A percentile compares a stretch with the other conserved stretches of the same genome.
phyloP scores from a whole-genome alignment of 2,329 filamentous ascomycete genomes.

The Bipolaris gigantea region DNA sequence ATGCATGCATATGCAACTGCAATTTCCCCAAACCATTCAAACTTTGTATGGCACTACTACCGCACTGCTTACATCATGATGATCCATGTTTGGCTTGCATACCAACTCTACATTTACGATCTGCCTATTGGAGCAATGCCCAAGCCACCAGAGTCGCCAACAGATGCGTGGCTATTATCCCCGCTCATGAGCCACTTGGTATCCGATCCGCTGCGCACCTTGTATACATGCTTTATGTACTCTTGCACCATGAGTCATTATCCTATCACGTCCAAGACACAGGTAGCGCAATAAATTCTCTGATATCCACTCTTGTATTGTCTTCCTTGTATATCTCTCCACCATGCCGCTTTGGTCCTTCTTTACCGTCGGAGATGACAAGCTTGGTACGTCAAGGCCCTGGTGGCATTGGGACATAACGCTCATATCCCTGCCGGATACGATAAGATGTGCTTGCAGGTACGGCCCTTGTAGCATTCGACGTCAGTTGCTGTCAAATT shows the following conservation, averaged over 20 bases:
- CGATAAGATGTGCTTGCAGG: background rate
- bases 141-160: background rate
- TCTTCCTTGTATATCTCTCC: background rate
- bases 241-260: too few species aligned
- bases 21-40: too few species aligned
- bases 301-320: too few species aligned
- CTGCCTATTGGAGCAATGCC: slow-evolving; percentile 3
- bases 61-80: background rate
- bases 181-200: background rate
- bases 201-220: too few species aligned
- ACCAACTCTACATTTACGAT: slow-evolving; percentile 7
- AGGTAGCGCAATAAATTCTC: too few species aligned
- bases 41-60: too few species aligned
- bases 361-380: background rate
- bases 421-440: background rate
- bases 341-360: background rate
- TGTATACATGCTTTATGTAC: too few species aligned
- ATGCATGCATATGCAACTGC: too few species aligned
- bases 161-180: background rate
- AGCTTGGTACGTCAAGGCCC: background rate
- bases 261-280: too few species aligned
- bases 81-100: background rate
- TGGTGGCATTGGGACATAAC: background rate
- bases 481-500: background rate
- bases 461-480: background rate